phyloP scores from a whole-genome alignment of 2,329 filamentous ascomycete species.

The Claviceps monticola region DNA sequence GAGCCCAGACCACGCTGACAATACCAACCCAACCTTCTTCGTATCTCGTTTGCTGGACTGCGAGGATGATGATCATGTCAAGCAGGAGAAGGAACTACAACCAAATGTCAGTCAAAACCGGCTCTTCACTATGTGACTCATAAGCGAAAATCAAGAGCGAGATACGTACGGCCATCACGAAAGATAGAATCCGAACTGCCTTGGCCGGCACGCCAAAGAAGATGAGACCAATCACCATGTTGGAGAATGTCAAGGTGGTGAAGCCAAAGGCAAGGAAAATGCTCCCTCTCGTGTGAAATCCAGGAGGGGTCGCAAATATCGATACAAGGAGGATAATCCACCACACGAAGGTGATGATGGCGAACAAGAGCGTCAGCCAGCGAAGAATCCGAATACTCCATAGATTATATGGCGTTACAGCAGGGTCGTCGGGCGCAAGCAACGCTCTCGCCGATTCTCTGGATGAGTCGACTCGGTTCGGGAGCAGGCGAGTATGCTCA shows the following conservation, averaged over 20 bases:
- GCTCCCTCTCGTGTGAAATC: constrained; percentile 75
- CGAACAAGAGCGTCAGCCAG: constrained; percentile 63
- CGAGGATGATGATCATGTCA: constrained; percentile 65
- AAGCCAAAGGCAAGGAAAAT: constrained; percentile 84
- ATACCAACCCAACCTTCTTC: constrained; percentile 93
- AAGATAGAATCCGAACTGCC: constrained; percentile 58
- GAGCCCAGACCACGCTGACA: constrained; percentile 66
- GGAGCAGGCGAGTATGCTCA: constrained; percentile 53
- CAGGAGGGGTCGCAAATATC: constrained; percentile 79
- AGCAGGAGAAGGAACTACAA: constrained; percentile 27
- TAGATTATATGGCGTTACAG: constrained; percentile 84
- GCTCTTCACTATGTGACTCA: background rate
- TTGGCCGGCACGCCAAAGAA: constrained; percentile 83
- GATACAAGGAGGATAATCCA: constrained; percentile 84
- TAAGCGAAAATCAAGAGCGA: background rate
- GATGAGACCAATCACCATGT: constrained; percentile 61
- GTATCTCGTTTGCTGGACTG: constrained; percentile 57
- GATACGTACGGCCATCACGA: constrained; percentile 41
- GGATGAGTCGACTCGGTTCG: constrained; percentile 45
- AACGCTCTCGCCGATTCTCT: constrained; percentile 29
- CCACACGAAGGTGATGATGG: constrained; percentile 71
- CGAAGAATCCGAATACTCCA: constrained; percentile 77
- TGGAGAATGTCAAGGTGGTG: constrained; percentile 62
- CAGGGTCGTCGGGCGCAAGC: constrained; percentile 29
- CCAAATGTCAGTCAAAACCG: background rate